Conservation (phyloP, 163 green algal species). For the Scenedesmus sp. region DNA sequence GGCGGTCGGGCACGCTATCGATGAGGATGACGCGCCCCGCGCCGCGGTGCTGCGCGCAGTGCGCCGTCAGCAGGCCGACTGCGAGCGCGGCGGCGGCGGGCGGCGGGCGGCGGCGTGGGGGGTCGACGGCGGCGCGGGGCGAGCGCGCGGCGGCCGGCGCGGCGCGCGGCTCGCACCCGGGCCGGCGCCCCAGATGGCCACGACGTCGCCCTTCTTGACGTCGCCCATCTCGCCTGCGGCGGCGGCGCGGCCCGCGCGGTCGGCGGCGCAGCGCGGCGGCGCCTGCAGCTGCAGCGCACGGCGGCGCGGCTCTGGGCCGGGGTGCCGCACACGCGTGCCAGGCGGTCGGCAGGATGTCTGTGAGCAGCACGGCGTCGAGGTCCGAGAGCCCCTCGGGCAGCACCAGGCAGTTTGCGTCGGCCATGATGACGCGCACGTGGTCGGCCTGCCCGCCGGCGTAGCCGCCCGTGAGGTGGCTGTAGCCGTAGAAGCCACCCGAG, state of each 20-base stretch:
- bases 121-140: no score
- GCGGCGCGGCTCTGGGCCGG: no score
- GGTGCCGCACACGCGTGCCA: no score
- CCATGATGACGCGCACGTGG: slow-evolving; percentile 71
- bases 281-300: no score
- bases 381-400: slow-evolving; percentile 63
- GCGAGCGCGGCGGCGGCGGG: slow-evolving; percentile 5
- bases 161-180: slow-evolving; percentile 60
- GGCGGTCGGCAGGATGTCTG: slow-evolving; percentile 81
- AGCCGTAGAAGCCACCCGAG: slow-evolving; percentile 65
- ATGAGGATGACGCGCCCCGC: slow-evolving; percentile 74
- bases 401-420: slow-evolving; percentile 72
- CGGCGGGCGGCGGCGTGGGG: background rate
- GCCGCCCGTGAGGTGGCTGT: slow-evolving; percentile 67
- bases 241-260: no score
- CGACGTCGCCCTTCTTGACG: slow-evolving; percentile 58
- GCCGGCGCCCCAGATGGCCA: slow-evolving; percentile 83
- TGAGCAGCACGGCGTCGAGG: slow-evolving; percentile 64
- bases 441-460: slow-evolving; percentile 81
- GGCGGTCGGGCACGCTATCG: slow-evolving; percentile 66
- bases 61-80: slow-evolving; percentile 78
- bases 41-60: slow-evolving; percentile 64
- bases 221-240: slow-evolving; percentile 72
- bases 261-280: no score
- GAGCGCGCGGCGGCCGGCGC: no score